A percentile compares a stretch with the other conserved stretches of the same genome.
Evolutionary conservation across 345 rosid species (phyloP).

Genomic region (Hibiscus mutabilis): DNA sequence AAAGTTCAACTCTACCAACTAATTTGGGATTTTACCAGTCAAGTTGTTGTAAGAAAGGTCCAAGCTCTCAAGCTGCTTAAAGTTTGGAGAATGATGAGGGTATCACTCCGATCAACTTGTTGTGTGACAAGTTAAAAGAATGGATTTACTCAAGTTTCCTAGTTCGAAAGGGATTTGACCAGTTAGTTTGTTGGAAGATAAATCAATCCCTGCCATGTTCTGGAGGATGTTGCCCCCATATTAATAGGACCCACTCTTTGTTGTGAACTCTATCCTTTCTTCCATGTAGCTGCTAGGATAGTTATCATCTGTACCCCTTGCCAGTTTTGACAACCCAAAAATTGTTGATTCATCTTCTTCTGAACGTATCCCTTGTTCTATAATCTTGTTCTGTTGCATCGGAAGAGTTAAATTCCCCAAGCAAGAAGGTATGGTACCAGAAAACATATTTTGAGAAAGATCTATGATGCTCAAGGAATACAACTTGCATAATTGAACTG

Average conservation of each 20-base stretch:
- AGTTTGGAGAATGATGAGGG: neutral
- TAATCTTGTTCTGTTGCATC: rapidly evolving
- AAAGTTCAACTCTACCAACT: neutral
- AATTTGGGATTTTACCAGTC: slow-evolving; percentile 17
- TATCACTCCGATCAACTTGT: neutral
- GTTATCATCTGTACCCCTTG: rapidly evolving
- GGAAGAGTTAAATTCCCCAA: slow-evolving; percentile 6
- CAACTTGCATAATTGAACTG: slow-evolving; percentile 17
- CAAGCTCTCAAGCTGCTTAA: neutral
- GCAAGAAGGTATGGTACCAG: slow-evolving; percentile 6
- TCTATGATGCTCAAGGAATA: slow-evolving; percentile 7
- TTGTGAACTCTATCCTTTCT: neutral
- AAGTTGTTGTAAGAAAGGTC: slow-evolving; percentile 25
- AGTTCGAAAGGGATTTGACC: neutral
- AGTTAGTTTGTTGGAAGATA: neutral
- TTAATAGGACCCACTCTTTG: neutral
- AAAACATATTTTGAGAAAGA: slow-evolving; percentile 9
- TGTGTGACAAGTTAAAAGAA: neutral
- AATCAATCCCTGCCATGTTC: neutral
- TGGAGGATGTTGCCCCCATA: neutral
- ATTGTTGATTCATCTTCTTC: neutral
- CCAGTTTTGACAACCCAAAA: no score
- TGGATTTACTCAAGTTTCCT: neutral
- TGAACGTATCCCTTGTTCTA: no score
- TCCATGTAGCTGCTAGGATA: neutral